phyloP scores from a whole-genome alignment of 2,329 filamentous ascomycete genomes.

The Achaetomium macrosporum region DNA sequence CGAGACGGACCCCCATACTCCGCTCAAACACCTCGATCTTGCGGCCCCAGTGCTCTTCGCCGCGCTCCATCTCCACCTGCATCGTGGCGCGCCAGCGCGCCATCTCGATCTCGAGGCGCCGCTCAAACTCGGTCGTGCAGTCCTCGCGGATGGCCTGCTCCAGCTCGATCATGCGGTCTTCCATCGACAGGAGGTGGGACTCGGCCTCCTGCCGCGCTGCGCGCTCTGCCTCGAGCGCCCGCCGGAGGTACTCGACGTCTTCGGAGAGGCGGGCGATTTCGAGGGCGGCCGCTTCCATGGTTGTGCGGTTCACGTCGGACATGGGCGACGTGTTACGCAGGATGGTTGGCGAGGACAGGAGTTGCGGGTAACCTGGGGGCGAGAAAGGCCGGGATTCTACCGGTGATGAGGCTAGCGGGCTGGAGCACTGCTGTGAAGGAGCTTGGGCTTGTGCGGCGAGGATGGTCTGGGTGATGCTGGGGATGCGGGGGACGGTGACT shows the following conservation, averaged over 20 bases:
- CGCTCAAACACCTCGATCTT: constrained; percentile 63
- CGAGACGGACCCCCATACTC: constrained; percentile 34
- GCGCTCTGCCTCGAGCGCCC: constrained; percentile 64
- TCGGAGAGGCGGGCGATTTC: constrained; percentile 75
- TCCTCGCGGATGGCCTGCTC: constrained; percentile 87
- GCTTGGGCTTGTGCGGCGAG: constrained; percentile 31
- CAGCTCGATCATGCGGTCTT: constrained; percentile 59
- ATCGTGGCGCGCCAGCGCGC: constrained; percentile 74
- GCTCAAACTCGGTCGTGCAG: constrained; percentile 80
- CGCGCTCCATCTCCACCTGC: constrained; percentile 71
- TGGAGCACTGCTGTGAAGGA: constrained; percentile 23
- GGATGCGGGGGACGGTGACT: constrained; percentile 83
- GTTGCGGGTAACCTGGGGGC: constrained; percentile 29
- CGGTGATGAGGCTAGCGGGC: constrained; percentile 28
- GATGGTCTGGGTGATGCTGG: constrained; percentile 72
- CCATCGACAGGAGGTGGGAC: constrained; percentile 63
- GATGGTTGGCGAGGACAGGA: constrained; percentile 19
- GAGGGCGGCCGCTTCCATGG: constrained; percentile 74
- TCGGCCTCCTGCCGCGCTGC: constrained; percentile 67
- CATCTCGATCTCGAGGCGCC: constrained; percentile 66
- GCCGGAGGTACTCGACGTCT: constrained; percentile 69
- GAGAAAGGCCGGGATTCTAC: constrained; percentile 37
- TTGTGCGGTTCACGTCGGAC: constrained; percentile 52
- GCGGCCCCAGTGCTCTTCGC: constrained; percentile 78
- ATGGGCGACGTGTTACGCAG: constrained; percentile 36